Percentiles rank a stretch among this genome's conserved stretches.
Conservation (phyloP, 352 stramenopile species). For the Elongisporangium undulatum region DNA sequence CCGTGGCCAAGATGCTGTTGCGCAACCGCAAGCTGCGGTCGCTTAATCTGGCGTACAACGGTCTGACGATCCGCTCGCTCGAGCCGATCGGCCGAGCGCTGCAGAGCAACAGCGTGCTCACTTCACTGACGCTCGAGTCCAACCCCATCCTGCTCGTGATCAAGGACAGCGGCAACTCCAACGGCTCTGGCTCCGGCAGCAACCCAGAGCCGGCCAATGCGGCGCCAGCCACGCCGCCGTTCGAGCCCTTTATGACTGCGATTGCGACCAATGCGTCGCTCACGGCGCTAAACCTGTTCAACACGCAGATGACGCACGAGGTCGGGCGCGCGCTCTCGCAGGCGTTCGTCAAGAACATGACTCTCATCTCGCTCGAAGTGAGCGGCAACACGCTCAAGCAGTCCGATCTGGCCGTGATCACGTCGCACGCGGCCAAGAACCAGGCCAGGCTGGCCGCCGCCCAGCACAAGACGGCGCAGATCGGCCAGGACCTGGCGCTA, state of each 20-base stretch:
- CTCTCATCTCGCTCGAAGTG: conserved; percentile 46
- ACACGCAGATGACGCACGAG: conserved; percentile 49
- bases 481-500: conserved; percentile 21
- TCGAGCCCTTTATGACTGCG: conserved; percentile 36
- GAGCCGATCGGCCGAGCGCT: conserved; percentile 32
- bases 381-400: conserved; percentile 39
- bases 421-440: conserved; percentile 38
- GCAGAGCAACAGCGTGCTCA: conserved; percentile 39
- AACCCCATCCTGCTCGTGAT: conserved; percentile 37
- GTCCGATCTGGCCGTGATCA: conserved; percentile 39
- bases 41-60: conserved; percentile 58
- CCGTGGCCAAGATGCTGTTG: conserved; percentile 48
- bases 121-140: conserved; percentile 50
- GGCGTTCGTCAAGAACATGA: conserved; percentile 41
- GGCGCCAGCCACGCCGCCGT: conserved; percentile 5
- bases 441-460: conserved; percentile 20
- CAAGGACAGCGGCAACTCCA: conserved; percentile 18
- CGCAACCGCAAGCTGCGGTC: conserved; percentile 45
- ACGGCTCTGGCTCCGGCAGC: not conserved
- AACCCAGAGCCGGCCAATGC: not conserved
- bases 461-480: conserved; percentile 17
- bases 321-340: conserved; percentile 34
- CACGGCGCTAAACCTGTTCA: conserved; percentile 53
- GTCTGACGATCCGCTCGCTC: conserved; percentile 33
- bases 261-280: conserved; percentile 35